Conservation (phyloP, 371 early-diverging fungal species). For the Nematocida ironsii region DNA sequence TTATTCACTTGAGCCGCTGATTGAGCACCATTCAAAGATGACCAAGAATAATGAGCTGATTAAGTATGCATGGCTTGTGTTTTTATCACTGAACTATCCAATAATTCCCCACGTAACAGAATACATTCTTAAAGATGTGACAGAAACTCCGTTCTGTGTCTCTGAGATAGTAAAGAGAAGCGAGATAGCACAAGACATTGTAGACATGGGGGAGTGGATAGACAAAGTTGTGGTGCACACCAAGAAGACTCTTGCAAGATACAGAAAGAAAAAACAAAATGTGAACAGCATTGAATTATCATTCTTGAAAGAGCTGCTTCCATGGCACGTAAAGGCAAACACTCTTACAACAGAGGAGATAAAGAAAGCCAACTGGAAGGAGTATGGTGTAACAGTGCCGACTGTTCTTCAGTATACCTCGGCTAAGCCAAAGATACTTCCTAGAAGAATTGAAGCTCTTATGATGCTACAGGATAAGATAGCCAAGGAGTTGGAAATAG, state of each 20-base stretch:
- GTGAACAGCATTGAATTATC: background rate
- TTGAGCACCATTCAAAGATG: constrained; percentile 72
- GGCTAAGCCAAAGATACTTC: constrained; percentile 28
- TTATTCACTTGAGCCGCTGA: constrained; percentile 82
- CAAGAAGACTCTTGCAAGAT: constrained; percentile 20
- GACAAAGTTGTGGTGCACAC: constrained; percentile 34
- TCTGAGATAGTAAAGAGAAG: background rate
- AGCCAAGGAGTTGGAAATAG: background rate
- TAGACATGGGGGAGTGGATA: constrained; percentile 48
- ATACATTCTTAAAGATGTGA: constrained; percentile 8
- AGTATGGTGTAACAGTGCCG: constrained; percentile 14
- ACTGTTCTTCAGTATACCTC: constrained; percentile 43
- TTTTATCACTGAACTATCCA: constrained; percentile 40
- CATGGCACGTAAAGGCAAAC: constrained; percentile 47
- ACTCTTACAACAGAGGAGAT: constrained; percentile 26
- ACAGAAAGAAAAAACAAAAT: constrained; percentile 27
- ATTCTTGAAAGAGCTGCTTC: constrained; percentile 26
- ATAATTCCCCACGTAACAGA: constrained; percentile 50
- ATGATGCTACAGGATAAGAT: background rate
- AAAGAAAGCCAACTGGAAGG: constrained; percentile 37
- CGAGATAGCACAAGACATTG: constrained; percentile 1
- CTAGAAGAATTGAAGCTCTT: constrained; percentile 16
- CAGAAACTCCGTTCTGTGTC: background rate
- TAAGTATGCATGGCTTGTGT: constrained; percentile 27
- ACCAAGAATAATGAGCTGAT: constrained; percentile 6